phyloP scores from a whole-genome alignment of 164 flowering plant species.

The Paratinospora sagittata region DNA sequence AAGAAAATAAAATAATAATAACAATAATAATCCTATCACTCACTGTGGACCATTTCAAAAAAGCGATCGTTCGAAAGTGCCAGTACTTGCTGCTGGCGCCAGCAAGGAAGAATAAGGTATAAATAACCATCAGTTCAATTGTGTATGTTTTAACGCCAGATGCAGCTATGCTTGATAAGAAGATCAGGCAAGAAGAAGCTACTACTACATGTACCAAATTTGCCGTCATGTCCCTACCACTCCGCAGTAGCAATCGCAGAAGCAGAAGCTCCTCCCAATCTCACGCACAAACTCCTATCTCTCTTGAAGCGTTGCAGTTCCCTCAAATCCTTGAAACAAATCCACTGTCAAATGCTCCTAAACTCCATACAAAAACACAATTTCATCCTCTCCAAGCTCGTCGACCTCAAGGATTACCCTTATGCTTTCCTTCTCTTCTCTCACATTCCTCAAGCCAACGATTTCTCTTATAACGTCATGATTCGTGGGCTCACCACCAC shows the following conservation, averaged over 20 bases:
- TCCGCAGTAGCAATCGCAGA: not conserved
- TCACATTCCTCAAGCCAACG: not conserved
- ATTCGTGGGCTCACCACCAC: not conserved
- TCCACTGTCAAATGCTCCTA: slow-evolving; percentile 5
- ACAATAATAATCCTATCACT: too few species aligned
- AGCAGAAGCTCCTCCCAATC: not conserved
- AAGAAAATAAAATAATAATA: too few species aligned
- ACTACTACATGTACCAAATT: too few species aligned
- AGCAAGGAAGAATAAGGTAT: too few species aligned
- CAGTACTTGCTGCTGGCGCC: too few species aligned
- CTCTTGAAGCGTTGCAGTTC: slow-evolving; percentile 6
- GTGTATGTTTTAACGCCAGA: too few species aligned
- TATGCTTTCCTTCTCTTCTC: slow-evolving; percentile 7
- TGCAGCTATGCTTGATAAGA: too few species aligned
- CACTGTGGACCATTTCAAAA: too few species aligned
- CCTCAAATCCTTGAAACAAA: not conserved
- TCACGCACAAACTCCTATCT: slow-evolving; percentile 3
- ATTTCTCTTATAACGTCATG: slow-evolving; percentile 9
- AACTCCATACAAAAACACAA: slow-evolving; percentile 2
- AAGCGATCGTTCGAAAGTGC: too few species aligned
- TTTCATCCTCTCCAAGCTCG: not conserved
- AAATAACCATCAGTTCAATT: too few species aligned
- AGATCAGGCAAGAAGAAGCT: too few species aligned
- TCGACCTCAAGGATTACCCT: slow-evolving; percentile 1
- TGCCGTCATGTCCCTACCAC: not conserved